Evolutionary conservation across 208 protist species (phyloP), one percentile per base, ranked within the genome.

Genomic region (Entamoeba histolytica): DNA sequence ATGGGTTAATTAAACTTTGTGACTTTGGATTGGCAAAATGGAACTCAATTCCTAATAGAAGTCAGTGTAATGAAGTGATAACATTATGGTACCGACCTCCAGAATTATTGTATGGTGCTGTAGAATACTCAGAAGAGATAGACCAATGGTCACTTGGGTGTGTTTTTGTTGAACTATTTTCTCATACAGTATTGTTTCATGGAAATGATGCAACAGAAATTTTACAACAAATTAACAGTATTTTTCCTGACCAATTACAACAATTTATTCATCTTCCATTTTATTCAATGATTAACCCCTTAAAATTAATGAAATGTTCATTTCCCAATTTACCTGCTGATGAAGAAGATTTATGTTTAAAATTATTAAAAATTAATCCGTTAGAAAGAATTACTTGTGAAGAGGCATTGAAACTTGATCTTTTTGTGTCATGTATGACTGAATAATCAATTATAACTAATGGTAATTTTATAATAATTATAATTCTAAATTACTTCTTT

Each of bases 11-110:
- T 0, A 94, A 94, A 52, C 5, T 95, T 7, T 69, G 19, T 7
- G 94, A 95, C 92, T 95, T 94, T 93, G 94, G 95, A 61, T 91
- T 94, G 23, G 95, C 93, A 5, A n/a, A 94, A 47, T 93, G 73
- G 61, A 31, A 92, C 95, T 92, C 4, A 92, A 19, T 95, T 95
- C 47, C 95, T 94, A 35, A 94, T 95, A 73, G 95, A 95, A 69
- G 93, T 95, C 35, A 92, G n/a, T n/a, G n/a, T n/a, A n/a, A n/a
- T n/a, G n/a, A n/a, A n/a, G n/a, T n/a, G n/a, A n/a, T 95, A 19
- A 99, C 99, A 23, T 96, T 99, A 23, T 99, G 98, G 98, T 99
- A 99, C 95, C 96, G 99, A 91, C 97, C 99, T 5, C 99, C 99
- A 19, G 99, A 99, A 95, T 98, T 99, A 55, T 96, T 99, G 14